Percentiles rank a stretch among this genome's conserved stretches.
phyloP scores from a whole-genome alignment of 2,329 filamentous ascomycete genomes.

The Colletotrichum scovillei region DNA sequence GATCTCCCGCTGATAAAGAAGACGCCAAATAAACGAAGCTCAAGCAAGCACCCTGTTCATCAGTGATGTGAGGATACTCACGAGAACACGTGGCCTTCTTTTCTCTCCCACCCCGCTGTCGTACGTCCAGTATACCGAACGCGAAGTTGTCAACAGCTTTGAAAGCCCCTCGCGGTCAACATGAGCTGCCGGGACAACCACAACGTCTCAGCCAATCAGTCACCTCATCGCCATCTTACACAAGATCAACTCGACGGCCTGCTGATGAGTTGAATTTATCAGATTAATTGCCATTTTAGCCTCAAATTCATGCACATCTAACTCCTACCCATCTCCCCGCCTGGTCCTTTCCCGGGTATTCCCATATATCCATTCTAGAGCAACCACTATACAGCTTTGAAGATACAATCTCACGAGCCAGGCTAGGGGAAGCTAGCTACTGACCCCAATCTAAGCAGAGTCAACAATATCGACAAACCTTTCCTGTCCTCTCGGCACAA shows the following conservation, averaged over 20 bases:
- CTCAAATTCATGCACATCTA: not conserved
- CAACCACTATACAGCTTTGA: not conserved
- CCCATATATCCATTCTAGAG: not conserved
- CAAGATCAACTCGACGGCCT: not conserved
- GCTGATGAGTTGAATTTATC: not conserved
- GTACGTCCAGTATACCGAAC: not conserved
- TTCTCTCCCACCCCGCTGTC: not conserved
- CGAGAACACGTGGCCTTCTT: not conserved
- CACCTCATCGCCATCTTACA: not conserved
- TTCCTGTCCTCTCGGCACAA: constrained; percentile 78
- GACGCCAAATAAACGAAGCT: not conserved
- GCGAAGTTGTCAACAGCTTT: not conserved
- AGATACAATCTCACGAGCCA: not conserved
- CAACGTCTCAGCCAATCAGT: not conserved
- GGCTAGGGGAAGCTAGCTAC: not conserved
- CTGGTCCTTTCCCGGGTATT: not conserved
- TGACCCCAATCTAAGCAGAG: not conserved
- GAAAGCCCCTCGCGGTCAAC: not conserved
- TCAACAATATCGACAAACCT: constrained; percentile 65
- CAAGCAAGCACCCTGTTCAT: not conserved
- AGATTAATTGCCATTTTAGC: not conserved
- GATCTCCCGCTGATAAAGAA: constrained; percentile 11
- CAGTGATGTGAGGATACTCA: constrained; percentile 13
- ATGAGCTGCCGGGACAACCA: constrained; percentile 25
- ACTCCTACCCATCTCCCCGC: not conserved